Percentiles rank a stretch among this genome's conserved stretches.
Conservation (phyloP, 805 yeast species). For the Candida dajiaensis region DNA sequence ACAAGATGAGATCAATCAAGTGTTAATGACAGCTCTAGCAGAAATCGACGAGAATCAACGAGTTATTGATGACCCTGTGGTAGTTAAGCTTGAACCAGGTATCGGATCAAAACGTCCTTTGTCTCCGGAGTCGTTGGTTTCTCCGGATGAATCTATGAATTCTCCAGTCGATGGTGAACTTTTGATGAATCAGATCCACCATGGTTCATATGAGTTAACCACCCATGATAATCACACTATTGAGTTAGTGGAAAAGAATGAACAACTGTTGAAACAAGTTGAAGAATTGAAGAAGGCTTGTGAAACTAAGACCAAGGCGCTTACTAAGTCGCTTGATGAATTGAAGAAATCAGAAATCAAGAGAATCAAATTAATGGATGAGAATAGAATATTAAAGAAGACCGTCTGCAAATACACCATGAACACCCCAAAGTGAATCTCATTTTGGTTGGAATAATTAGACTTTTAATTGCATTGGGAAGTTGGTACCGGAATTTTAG, state of each 20-base stretch:
- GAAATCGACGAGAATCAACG: slow-evolving; percentile 10
- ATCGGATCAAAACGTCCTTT: slow-evolving; percentile 13
- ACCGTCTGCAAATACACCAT: slow-evolving; percentile 19
- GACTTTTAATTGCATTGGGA: background rate
- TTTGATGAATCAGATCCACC: background rate
- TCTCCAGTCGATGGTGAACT: slow-evolving; percentile 12
- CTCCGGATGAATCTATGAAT: slow-evolving; percentile 24
- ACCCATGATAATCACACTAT: background rate
- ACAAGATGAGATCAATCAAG: slow-evolving; percentile 29
- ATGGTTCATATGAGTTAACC: background rate
- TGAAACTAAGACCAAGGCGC: slow-evolving; percentile 26
- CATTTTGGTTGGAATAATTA: background rate
- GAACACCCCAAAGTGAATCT: slow-evolving; percentile 4
- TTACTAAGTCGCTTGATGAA: slow-evolving; percentile 27
- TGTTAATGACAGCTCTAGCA: slow-evolving; percentile 9
- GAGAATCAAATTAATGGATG: slow-evolving; percentile 30
- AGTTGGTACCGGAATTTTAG: background rate
- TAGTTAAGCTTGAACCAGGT: background rate
- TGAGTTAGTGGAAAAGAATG: slow-evolving; percentile 2
- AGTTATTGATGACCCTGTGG: background rate
- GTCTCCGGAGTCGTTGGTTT: slow-evolving; percentile 32
- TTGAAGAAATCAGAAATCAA: slow-evolving; percentile 32
- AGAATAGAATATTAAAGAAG: slow-evolving; percentile 31
- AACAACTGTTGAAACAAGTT: slow-evolving; percentile 1
- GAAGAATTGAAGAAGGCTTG: slow-evolving; percentile 28